Conservation (phyloP, 2,329 filamentous ascomycete genomes). For the Nigrospora sphaerica region DNA sequence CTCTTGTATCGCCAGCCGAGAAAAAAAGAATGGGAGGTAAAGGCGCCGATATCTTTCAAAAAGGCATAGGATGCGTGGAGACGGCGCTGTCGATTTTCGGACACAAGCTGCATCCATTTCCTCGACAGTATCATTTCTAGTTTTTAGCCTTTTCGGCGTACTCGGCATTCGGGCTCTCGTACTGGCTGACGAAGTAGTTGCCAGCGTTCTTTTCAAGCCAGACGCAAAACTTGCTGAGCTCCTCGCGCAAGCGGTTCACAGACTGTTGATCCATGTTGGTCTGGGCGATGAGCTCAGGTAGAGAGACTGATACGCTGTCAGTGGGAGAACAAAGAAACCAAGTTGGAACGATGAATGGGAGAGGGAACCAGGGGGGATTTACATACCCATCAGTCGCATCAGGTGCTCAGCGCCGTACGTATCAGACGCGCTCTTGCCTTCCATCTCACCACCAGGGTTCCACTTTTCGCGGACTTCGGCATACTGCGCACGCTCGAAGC, state of each 20-base stretch:
- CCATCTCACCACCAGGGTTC: conserved; percentile 52
- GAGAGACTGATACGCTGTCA: conserved; percentile 52
- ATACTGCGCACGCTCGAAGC: conserved; percentile 88
- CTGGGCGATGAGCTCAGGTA: conserved; percentile 90
- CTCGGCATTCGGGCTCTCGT: conserved; percentile 64
- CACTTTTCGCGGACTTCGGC: conserved; percentile 68
- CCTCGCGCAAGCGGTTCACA: conserved; percentile 79
- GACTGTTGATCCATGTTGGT: conserved; percentile 97
- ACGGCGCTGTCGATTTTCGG: no score
- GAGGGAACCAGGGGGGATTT: not conserved
- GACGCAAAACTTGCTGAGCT: conserved; percentile 75
- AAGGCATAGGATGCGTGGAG: no score
- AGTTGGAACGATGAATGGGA: not conserved
- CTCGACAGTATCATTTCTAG: conserved; percentile 2
- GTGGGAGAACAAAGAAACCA: not conserved
- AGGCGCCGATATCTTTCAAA: no score
- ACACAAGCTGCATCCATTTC: no score
- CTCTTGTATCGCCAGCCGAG: no score
- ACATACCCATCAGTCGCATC: conserved; percentile 76
- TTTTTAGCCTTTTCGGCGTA: conserved; percentile 61
- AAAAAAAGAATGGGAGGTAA: no score
- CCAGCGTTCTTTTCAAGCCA: conserved; percentile 76
- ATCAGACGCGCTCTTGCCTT: conserved; percentile 67
- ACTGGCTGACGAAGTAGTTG: conserved; percentile 70
- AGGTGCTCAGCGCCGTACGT: conserved; percentile 93